Evolutionary conservation across 768 basidiomycete species (phyloP).

Genomic region (Agaricus subrufescens): DNA sequence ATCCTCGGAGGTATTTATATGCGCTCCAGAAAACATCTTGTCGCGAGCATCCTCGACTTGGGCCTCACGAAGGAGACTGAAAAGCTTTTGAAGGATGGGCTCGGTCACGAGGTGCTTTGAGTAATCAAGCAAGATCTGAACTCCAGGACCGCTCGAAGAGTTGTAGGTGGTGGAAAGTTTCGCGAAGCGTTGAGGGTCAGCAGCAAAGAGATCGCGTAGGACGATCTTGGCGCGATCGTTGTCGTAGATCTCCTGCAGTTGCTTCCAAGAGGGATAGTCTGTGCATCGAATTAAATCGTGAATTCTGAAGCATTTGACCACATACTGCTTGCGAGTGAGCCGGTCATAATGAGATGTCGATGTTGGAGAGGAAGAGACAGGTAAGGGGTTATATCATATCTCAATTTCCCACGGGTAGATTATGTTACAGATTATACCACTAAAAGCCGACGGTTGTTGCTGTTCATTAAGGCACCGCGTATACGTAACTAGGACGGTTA

Average conservation of each 20-base stretch:
- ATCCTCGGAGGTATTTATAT: constrained; percentile 98
- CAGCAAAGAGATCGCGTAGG: constrained; percentile 89
- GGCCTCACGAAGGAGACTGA: constrained; percentile 82
- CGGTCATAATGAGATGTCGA: background rate
- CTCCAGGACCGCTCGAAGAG: constrained; percentile 57
- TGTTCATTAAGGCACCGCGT: too few relatives aligned
- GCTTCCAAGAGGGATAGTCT: constrained; percentile 91
- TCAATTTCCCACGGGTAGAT: too few relatives aligned
- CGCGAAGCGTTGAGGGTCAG: constrained; percentile 82
- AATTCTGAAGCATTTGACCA: background rate
- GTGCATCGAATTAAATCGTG: constrained; percentile 1
- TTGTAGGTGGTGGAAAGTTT: constrained; percentile 80
- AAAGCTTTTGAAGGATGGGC: constrained; percentile 72
- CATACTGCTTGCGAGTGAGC: constrained; percentile 3
- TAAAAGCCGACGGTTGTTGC: too few relatives aligned
- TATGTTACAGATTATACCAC: too few relatives aligned
- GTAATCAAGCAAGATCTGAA: constrained; percentile 89
- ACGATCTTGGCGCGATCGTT: constrained; percentile 66
- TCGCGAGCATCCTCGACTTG: constrained; percentile 80
- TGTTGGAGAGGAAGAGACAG: background rate
- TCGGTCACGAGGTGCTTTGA: constrained; percentile 95
- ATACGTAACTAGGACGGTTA: too few relatives aligned
- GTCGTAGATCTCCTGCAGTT: constrained; percentile 82
- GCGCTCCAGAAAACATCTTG: constrained; percentile 92
- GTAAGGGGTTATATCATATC: background rate